Evolutionary conservation across 148 eudicot species (phyloP), one percentile per base, ranked within the genome.

Genomic region (Chenopodium formosanum): DNA sequence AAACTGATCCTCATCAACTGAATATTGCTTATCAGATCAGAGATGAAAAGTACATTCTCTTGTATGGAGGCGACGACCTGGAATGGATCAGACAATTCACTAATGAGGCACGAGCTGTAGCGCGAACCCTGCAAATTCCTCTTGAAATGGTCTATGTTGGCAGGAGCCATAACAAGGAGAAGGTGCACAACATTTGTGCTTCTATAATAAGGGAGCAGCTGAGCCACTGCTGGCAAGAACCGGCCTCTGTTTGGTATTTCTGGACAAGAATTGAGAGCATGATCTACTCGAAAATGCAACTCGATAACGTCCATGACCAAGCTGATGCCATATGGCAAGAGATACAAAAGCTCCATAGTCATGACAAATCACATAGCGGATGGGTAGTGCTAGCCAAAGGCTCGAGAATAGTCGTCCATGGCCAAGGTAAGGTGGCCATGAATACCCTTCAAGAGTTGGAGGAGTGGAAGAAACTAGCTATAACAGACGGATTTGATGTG

Each of bases 181-280:
- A 60, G 29, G 81, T 87, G 3, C 77, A 82, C 23, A 87, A 76
- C 64, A 60, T 85, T 25, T 80, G 78, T 56, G 44, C 82, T 1
- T 65, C 84, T 31, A 89, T 92, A 47, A 80, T n/a, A 0, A 17
- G 63, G 0, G 90, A 92, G 22, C 86, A 82, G 25, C 81, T 87
- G 40, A 85, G 94, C 80, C 75, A 87, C 75, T 83, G 89, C 75
- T 89, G 91, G 90, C 79, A 82, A 29, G 92, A 91, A 22, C 79
- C 86, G 17, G 27, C 76, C 25, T 76, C 77, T 76, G 86, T 90
- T 4, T 87, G 91, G 92, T 91, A 82, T 82, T 91, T 90, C 77
- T 91, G 94, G 94, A 86, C 89, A 1, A 78, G 94, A 31, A 74
- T 91, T 4, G 90, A 91, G 73, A 91, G 94, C 88, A 91, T 91